Evolutionary conservation across 73 alveolate species (phyloP), one percentile per base, ranked within the genome.

Genomic region (Tetrahymena borealis): DNA sequence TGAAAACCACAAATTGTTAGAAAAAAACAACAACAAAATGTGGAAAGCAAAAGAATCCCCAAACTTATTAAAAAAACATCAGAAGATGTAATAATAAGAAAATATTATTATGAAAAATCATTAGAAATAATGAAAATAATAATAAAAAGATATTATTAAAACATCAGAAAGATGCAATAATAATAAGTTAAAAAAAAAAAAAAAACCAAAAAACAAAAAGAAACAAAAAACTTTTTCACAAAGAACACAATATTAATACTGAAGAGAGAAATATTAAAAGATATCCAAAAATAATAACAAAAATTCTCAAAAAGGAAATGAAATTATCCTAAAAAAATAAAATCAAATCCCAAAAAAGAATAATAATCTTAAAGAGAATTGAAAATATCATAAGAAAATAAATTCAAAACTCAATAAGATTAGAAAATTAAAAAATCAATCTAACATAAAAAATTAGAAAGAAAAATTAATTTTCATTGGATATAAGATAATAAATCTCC

Each of bases 31-130:
- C 24, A 60, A 28, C 85, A 2, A 9, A n/a, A 35, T 13, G 9
- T 60, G 85, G 85, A 60, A 60, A 60, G 85, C 85, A 60, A 60
- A 60, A 60, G 85, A 60, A 60, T 7, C 85, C 85, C 85, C 85
- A 15, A 6, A 13, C 28, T 60, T 20, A 15, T 60, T 60, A 60
- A 35, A n/a, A 60, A 35, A 24, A 60, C n/a, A 24, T 35, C n/a
- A 2, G 85, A 60, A 35, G 85, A 60, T 13, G 13, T n/a, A 9
- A 24, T 60, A 60, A 60, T 60, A 60, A 60, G 32, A 60, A 60
- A 60, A 60, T 60, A 60, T 60, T 60, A 20, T n/a, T 60, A 10
- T 60, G 9, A n/a, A n/a, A 60, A 60, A 60, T 35, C 35, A 60
- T n/a, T 60, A 60, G 85, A 60, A 60, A 60, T 60, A 60, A 35